Evolutionary conservation across 2,329 filamentous ascomycete species (phyloP).

Genomic region (Fusarium dlaminii): DNA sequence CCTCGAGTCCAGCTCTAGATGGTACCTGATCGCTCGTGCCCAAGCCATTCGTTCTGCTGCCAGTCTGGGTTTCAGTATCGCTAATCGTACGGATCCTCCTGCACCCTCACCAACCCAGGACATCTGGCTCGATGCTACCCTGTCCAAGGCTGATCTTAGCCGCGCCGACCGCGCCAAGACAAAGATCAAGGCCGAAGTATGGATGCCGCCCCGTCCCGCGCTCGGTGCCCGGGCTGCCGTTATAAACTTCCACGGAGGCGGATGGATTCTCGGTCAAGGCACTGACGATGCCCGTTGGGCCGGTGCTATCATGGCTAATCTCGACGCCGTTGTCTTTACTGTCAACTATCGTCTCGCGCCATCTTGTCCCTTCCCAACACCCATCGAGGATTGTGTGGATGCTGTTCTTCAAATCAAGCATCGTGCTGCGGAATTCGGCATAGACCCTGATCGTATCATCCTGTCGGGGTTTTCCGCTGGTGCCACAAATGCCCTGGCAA

Average conservation of each 20-base stretch:
- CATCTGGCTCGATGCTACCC: conserved; percentile 55
- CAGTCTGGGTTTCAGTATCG: conserved; percentile 54
- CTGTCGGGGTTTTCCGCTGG: conserved; percentile 73
- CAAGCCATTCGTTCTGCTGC: conserved; percentile 57
- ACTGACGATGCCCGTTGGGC: conserved; percentile 72
- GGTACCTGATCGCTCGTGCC: conserved; percentile 55
- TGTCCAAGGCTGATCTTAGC: conserved; percentile 48
- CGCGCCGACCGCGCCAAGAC: conserved; percentile 46
- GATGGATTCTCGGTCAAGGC: conserved; percentile 70
- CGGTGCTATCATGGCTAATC: conserved; percentile 59
- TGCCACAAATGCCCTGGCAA: conserved; percentile 63
- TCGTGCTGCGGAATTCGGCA: conserved; percentile 64
- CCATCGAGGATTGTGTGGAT: conserved; percentile 72
- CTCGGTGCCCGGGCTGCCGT: conserved; percentile 60
- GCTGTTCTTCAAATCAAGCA: conserved; percentile 68
- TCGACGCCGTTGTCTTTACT: conserved; percentile 68
- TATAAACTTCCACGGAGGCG: conserved; percentile 74
- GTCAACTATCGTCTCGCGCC: conserved; percentile 76
- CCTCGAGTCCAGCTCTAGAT: conserved; percentile 55
- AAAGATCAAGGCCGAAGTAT: conserved; percentile 58
- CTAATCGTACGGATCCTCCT: conserved; percentile 53
- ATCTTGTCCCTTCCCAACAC: conserved; percentile 69
- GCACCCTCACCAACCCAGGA: conserved; percentile 51
- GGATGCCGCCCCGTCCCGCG: conserved; percentile 50
- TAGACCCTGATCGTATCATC: conserved; percentile 65